Evolutionary conservation across 768 basidiomycete genomes (phyloP).

Genomic region (Gautieria morchelliformis): DNA sequence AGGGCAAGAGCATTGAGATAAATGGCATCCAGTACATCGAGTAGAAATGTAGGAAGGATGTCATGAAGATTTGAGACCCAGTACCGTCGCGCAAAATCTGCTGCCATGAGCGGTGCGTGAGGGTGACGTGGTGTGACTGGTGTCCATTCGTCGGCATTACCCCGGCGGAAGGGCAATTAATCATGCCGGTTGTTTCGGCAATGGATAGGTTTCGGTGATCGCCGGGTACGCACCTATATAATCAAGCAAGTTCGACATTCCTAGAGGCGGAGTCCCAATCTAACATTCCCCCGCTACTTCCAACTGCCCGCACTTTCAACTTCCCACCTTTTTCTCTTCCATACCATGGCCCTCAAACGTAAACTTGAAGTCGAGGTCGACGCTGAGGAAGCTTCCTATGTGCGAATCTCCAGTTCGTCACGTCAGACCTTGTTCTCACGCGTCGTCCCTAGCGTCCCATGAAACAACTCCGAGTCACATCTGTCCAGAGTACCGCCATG

Average conservation of each 20-base stretch:
- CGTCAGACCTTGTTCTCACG: constrained; percentile 7
- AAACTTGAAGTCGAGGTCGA: constrained; percentile 57
- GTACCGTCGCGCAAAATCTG: background rate
- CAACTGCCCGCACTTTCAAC: background rate
- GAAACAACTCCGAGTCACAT: background rate
- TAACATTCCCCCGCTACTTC: background rate
- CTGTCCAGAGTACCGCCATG: constrained; percentile 31
- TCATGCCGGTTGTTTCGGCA: background rate
- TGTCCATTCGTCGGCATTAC: background rate
- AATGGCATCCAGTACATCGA: background rate
- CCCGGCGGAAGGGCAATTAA: background rate
- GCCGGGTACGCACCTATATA: background rate
- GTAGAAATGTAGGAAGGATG: background rate
- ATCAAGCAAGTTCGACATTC: background rate
- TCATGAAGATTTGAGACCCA: background rate
- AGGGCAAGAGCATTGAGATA: background rate
- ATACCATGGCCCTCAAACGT: constrained; percentile 61
- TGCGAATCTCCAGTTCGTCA: constrained; percentile 13
- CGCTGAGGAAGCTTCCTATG: constrained; percentile 27
- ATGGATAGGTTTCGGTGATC: background rate
- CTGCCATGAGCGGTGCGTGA: background rate
- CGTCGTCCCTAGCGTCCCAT: constrained; percentile 1
- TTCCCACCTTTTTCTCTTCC: background rate
- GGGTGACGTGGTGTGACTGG: background rate
- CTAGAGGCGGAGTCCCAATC: background rate